Percentiles rank a stretch among this genome's conserved stretches.
phyloP scores from a whole-genome alignment of 2,329 filamentous ascomycete genomes.

The Colletotrichum trifolii region DNA sequence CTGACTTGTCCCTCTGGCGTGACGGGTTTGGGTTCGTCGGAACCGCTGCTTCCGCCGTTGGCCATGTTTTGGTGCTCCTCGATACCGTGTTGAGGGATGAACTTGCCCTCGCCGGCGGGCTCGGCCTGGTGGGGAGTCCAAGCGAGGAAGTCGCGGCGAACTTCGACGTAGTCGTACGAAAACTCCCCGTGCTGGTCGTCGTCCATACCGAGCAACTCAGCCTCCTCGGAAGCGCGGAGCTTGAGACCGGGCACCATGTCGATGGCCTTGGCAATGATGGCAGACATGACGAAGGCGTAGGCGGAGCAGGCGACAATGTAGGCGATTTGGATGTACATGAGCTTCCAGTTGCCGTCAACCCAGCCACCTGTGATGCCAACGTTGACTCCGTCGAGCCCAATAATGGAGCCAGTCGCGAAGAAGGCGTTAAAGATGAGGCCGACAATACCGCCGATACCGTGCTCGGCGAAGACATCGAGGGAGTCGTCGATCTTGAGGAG shows the following conservation, averaged over 20 bases:
- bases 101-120: constrained; percentile 66
- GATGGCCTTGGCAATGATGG: constrained; percentile 78
- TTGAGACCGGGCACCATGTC: constrained; percentile 81
- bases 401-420: constrained; percentile 76
- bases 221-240: constrained; percentile 83
- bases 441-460: constrained; percentile 76
- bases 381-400: constrained; percentile 82
- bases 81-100: constrained; percentile 78
- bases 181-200: constrained; percentile 92
- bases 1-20: constrained; percentile 26
- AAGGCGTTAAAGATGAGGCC: constrained; percentile 79
- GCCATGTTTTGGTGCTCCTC: constrained; percentile 67
- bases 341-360: constrained; percentile 78
- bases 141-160: constrained; percentile 86
- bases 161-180: constrained; percentile 91
- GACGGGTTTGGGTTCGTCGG: constrained; percentile 31
- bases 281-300: constrained; percentile 80
- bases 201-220: constrained; percentile 88
- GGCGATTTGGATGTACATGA: constrained; percentile 83
- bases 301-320: constrained; percentile 74
- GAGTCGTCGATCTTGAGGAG: constrained; percentile 75
- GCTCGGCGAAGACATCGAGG: constrained; percentile 78
- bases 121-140: constrained; percentile 83
- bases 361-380: constrained; percentile 75
- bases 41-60: constrained; percentile 34